phyloP scores from a whole-genome alignment of 495 filamentous ascomycete genomes.

The Neurospora intermedia region DNA sequence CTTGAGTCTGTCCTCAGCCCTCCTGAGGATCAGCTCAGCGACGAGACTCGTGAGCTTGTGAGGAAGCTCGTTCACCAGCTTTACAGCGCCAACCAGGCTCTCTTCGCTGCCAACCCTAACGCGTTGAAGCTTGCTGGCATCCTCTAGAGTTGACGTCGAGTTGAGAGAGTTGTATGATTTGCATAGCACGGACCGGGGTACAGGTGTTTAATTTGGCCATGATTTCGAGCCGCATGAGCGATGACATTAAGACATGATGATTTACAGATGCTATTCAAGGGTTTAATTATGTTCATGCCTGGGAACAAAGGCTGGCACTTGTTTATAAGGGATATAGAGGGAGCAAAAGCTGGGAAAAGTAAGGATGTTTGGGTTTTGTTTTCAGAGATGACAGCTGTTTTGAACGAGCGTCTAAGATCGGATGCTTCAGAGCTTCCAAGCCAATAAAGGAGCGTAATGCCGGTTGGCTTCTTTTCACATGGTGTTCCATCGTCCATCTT shows the following conservation, averaged over 20 bases:
- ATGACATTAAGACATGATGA: not conserved
- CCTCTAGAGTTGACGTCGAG: conserved; percentile 1
- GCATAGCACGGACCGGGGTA: conserved; percentile 11
- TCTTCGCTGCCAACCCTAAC: conserved; percentile 21
- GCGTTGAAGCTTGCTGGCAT: conserved; percentile 23
- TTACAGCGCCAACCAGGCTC: conserved; percentile 18
- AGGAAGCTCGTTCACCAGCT: conserved; percentile 16
- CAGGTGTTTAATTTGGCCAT: not conserved
- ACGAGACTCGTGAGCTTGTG: conserved; percentile 53
- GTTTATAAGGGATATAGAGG: not conserved
- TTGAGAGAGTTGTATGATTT: conserved; percentile 3
- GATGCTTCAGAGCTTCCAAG: not conserved
- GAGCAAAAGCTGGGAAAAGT: not conserved
- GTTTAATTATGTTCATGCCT: not conserved
- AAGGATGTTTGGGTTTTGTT: not conserved
- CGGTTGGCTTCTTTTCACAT: not conserved
- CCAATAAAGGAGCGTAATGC: not conserved
- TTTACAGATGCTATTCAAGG: not conserved
- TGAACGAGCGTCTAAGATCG: not conserved
- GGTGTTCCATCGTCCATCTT: not conserved
- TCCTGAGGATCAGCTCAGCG: conserved; percentile 74
- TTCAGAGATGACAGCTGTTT: not conserved
- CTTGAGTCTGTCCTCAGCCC: conserved; percentile 70
- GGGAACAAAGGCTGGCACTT: not conserved
- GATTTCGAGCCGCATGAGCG: not conserved